Conservation (phyloP, 2,329 filamentous ascomycete genomes). For the Tolypocladium guangdongense region DNA sequence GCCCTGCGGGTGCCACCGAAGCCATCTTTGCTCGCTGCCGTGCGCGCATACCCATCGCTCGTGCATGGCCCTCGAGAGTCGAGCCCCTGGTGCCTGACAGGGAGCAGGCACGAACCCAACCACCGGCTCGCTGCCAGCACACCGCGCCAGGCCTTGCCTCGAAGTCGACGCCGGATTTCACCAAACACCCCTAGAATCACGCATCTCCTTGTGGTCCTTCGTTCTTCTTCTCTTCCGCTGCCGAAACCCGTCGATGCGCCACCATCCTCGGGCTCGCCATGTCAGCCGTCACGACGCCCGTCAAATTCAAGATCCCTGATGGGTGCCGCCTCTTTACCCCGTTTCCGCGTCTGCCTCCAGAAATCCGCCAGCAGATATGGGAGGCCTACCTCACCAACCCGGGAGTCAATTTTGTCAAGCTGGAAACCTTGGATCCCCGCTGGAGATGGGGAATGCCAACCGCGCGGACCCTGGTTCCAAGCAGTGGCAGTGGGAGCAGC, state of each 20-base stretch:
- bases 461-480: background rate
- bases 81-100: background rate
- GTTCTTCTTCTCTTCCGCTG: background rate
- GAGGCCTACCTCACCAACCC: constrained; percentile 17
- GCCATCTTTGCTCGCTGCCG: background rate
- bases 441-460: constrained; percentile 11
- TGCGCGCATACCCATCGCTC: background rate
- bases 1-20: background rate
- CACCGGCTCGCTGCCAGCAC: background rate
- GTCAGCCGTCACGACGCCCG: background rate
- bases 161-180: background rate
- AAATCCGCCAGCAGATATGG: constrained; percentile 26
- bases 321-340: constrained; percentile 18
- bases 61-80: background rate
- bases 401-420: constrained; percentile 24
- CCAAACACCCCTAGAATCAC: background rate
- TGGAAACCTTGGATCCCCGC: constrained; percentile 10
- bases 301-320: constrained; percentile 21
- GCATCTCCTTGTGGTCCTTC: background rate
- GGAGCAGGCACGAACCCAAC: background rate
- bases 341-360: constrained; percentile 21
- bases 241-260: background rate
- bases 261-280: background rate
- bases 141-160: background rate
- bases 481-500: background rate